phyloP scores from a whole-genome alignment of 768 basidiomycete species.

The Pleurotus eryngii region DNA sequence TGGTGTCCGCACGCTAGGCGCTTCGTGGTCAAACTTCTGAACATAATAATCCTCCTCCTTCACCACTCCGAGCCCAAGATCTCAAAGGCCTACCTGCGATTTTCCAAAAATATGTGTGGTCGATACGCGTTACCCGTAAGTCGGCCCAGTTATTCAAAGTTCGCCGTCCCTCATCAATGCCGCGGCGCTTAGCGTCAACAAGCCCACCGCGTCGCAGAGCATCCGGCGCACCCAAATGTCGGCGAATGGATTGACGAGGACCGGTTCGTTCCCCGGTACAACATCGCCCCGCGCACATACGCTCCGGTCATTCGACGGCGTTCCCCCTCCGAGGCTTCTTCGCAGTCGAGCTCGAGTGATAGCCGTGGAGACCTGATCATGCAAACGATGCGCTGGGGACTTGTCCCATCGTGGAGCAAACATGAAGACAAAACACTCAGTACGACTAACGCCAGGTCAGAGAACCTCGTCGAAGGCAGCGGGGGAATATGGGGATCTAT shows the following conservation, averaged over 20 bases:
- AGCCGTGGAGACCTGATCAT: constrained; percentile 37
- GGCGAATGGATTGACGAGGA: constrained; percentile 61
- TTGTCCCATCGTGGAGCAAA: constrained; percentile 82
- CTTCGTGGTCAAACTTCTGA: no score
- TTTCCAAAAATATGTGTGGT: no score
- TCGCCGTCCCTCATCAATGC: no score
- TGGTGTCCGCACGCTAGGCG: no score
- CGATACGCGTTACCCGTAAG: no score
- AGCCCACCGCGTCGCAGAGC: background rate
- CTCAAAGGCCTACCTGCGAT: no score
- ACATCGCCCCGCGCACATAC: constrained; percentile 78
- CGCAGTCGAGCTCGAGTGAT: background rate
- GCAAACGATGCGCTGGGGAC: constrained; percentile 89
- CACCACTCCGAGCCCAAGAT: no score
- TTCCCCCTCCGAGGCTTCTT: constrained; percentile 11
- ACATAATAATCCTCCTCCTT: no score
- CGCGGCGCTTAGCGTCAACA: background rate
- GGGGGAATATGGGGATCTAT: constrained; percentile 84
- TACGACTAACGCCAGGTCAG: constrained; percentile 89
- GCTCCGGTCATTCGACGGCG: constrained; percentile 68
- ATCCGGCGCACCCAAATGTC: constrained; percentile 19
- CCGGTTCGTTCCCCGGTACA: constrained; percentile 64
- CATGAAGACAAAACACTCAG: constrained; percentile 65
- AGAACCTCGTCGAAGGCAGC: constrained; percentile 64
- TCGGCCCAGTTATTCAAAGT: no score